Conservation (phyloP, 2,329 filamentous ascomycete genomes). For the Pseudogymnoascus sp. region DNA sequence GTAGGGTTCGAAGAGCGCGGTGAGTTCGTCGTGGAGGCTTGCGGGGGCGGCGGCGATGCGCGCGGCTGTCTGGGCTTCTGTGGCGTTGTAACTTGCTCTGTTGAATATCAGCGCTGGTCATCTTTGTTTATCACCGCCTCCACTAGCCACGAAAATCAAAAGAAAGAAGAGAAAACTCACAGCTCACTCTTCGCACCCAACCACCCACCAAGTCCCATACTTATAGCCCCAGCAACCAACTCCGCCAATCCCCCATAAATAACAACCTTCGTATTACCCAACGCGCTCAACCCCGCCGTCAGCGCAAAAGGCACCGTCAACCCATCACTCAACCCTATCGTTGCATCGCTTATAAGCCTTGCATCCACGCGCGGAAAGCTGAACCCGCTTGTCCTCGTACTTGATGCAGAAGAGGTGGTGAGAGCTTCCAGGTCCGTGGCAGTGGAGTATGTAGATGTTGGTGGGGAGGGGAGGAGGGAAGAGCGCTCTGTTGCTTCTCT, state of each 20-base stretch:
- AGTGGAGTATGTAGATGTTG: not conserved
- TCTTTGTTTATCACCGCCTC: not conserved
- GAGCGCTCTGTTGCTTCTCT: not conserved
- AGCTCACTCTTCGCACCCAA: slow-evolving; percentile 44
- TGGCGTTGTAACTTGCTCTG: slow-evolving; percentile 28
- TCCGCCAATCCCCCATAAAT: slow-evolving; percentile 54
- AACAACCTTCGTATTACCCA: slow-evolving; percentile 44
- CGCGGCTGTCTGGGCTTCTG: slow-evolving; percentile 22
- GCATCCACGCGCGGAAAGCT: slow-evolving; percentile 19
- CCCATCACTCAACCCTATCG: slow-evolving; percentile 55
- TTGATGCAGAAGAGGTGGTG: not conserved
- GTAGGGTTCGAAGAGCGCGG: slow-evolving; percentile 31
- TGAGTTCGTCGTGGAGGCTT: slow-evolving; percentile 24
- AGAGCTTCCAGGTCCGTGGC: not conserved
- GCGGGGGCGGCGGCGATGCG: slow-evolving; percentile 22
- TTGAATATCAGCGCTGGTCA: not conserved
- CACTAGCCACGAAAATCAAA: not conserved
- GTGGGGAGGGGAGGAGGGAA: not conserved
- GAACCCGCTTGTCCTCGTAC: no score
- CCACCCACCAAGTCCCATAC: slow-evolving; percentile 55
- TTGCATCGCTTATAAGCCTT: slow-evolving; percentile 42
- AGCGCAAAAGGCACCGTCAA: slow-evolving; percentile 57
- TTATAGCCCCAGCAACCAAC: slow-evolving; percentile 53
- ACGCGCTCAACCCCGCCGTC: slow-evolving; percentile 46
- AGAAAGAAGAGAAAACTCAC: slow-evolving; percentile 20